Percentiles rank a stretch among this genome's conserved stretches.
These are phyloP conservation scores for Verticillium zaregamsianum DNA, from an alignment of 2,329 filamentous ascomycete genomes.

Conservation along the genomic window DNA sequence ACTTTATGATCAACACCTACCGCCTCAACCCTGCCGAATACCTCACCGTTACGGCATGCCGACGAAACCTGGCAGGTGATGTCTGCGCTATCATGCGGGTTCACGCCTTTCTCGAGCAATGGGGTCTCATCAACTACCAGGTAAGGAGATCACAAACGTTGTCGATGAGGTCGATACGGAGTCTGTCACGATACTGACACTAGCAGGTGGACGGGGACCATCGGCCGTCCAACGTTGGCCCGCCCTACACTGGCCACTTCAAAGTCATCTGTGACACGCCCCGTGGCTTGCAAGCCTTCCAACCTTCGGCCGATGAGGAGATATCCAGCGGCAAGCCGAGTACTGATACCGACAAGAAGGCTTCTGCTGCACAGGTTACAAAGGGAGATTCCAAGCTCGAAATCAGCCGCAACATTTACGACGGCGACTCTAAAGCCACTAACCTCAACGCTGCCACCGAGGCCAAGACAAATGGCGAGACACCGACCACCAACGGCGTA, in stretches of 20 bases:
- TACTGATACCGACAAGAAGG: conserved; percentile 68
- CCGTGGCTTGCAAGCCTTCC: conserved; percentile 89
- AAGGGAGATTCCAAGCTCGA: conserved; percentile 73
- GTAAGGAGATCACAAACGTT: conserved; percentile 39
- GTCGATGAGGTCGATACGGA: not conserved
- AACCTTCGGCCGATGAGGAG: conserved; percentile 76
- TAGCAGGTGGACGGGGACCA: conserved; percentile 89
- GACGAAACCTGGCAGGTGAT: conserved; percentile 91
- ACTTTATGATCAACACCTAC: conserved; percentile 99
- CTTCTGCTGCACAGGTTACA: conserved; percentile 39
- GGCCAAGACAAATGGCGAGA: conserved; percentile 73
- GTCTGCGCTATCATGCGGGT: conserved; percentile 99
- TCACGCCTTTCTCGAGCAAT: conserved; percentile 95
- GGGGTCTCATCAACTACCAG: conserved; percentile 99
- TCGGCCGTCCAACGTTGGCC: conserved; percentile 89
- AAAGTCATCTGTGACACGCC: conserved; percentile 94
- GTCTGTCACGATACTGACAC: not conserved
- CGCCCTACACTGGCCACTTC: conserved; percentile 97
- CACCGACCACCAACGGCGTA: conserved; percentile 61
- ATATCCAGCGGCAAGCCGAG: conserved; percentile 58
- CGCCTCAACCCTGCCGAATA: conserved; percentile 94
- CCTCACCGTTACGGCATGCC: conserved; percentile 91
- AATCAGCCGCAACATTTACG: conserved; percentile 91
- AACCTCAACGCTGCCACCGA: conserved; percentile 62
- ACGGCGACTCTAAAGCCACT: conserved; percentile 74